phyloP scores from a whole-genome alignment of 306 rosid genomes.

The Begonia masoniana region DNA sequence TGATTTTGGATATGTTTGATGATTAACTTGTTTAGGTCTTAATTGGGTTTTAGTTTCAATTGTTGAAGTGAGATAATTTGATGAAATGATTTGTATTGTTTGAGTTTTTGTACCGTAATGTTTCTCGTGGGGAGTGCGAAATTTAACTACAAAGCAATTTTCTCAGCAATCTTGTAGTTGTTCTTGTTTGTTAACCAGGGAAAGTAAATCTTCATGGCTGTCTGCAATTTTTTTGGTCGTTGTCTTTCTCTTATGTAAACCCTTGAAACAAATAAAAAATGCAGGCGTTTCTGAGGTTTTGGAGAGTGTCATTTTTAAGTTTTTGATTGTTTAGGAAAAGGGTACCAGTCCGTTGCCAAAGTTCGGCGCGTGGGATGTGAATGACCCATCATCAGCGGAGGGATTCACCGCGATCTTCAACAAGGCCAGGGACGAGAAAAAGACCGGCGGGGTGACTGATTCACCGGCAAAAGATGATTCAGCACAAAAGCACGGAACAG shows the following conservation, averaged over 20 bases:
- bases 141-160: background rate
- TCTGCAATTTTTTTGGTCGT: constrained; percentile 1
- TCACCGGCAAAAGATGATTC: constrained; percentile 38
- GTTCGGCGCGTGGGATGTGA: constrained; percentile 87
- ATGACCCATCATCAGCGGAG: constrained; percentile 68
- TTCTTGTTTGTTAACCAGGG: background rate
- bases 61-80: no score
- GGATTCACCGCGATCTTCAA: constrained; percentile 72
- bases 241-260: background rate
- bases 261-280: background rate
- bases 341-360: constrained; percentile 49
- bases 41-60: no score
- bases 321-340: constrained; percentile 27
- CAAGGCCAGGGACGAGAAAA: constrained; percentile 65
- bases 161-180: background rate
- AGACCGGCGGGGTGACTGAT: constrained; percentile 30
- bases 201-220: background rate
- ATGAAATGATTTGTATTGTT: no score
- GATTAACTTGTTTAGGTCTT: no score
- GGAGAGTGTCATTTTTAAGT: background rate
- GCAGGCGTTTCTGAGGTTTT: background rate
- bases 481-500: constrained; percentile 28
- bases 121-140: background rate
- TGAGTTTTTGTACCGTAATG: no score
- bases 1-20: no score